Evolutionary conservation across 2,329 filamentous ascomycete genomes (phyloP).

Genomic region (Metarhizium humberi): DNA sequence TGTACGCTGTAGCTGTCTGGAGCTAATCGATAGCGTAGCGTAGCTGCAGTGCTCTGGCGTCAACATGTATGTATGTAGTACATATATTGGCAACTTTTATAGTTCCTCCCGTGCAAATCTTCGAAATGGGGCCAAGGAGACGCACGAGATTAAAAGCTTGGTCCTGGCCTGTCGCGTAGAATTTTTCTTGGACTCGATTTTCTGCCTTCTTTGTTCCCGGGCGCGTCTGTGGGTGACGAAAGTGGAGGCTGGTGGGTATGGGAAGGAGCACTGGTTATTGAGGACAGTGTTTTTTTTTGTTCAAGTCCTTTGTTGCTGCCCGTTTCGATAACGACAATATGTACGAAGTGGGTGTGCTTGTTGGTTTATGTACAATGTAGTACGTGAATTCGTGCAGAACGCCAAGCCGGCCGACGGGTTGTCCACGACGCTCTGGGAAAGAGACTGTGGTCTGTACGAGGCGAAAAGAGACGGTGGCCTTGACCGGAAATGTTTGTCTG

Average conservation of each 20-base stretch:
- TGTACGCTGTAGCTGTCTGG: neutral
- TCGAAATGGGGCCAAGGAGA: neutral
- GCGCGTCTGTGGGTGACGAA: neutral
- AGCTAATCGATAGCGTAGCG: too few relatives aligned
- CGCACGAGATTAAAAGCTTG: neutral
- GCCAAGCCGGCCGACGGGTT: neutral
- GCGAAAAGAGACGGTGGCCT: neutral
- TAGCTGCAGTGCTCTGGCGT: too few relatives aligned
- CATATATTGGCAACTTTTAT: too few relatives aligned
- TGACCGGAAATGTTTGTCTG: too few relatives aligned
- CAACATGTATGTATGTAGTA: too few relatives aligned
- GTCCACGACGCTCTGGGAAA: neutral
- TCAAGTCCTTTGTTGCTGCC: neutral
- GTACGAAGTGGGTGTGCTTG: neutral
- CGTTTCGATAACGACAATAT: neutral
- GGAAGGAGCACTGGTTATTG: neutral
- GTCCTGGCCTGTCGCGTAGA: neutral
- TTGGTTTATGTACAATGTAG: neutral
- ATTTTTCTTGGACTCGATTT: neutral
- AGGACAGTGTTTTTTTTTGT: neutral
- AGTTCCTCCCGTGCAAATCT: too few relatives aligned
- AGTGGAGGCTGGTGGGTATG: neutral
- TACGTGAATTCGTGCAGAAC: neutral
- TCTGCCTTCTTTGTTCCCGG: neutral
- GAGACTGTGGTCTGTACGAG: neutral